A percentile compares a stretch with the other conserved stretches of the same genome.
Evolutionary conservation across 768 basidiomycete species (phyloP).

Genomic region (Calocera cornea): DNA sequence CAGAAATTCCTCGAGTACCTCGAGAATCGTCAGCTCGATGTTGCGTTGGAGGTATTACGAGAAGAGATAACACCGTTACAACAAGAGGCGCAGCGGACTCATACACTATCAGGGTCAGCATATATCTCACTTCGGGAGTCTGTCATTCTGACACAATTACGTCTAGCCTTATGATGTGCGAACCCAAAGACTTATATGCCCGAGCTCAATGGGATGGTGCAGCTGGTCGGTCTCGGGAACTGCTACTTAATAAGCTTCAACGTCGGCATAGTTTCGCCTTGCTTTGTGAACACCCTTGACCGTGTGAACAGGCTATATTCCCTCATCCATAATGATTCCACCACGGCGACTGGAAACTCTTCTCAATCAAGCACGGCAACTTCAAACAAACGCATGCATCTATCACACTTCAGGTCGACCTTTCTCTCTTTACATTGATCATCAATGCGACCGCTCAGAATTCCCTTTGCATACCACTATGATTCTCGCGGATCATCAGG

Average conservation of each 20-base stretch:
- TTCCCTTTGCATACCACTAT: constrained; percentile 82
- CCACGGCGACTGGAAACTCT: constrained; percentile 74
- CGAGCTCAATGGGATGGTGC: constrained; percentile 86
- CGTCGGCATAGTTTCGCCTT: constrained; percentile 32
- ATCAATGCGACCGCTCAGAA: constrained; percentile 60
- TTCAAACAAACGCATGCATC: constrained; percentile 69
- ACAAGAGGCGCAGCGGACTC: constrained; percentile 66
- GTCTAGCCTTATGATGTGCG: constrained; percentile 79
- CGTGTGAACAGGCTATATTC: constrained; percentile 57
- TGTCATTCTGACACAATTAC: constrained; percentile 10
- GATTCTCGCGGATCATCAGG: constrained; percentile 69
- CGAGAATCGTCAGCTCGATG: constrained; percentile 63
- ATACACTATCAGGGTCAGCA: constrained; percentile 71
- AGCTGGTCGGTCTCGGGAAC: constrained; percentile 58
- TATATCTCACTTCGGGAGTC: constrained; percentile 5
- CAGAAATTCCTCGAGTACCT: constrained; percentile 94
- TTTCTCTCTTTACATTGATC: constrained; percentile 79
- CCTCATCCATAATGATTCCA: constrained; percentile 85
- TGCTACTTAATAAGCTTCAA: constrained; percentile 67
- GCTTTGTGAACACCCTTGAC: neutral
- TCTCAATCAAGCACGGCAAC: constrained; percentile 66
- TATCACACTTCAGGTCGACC: constrained; percentile 62
- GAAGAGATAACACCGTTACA: constrained; percentile 77
- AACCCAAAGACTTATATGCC: constrained; percentile 65
- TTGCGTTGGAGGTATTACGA: constrained; percentile 73